Percentiles rank a stretch among this genome's conserved stretches.
Evolutionary conservation across 129 eudicot species (phyloP).

Genomic region (Saussurea involucrata): DNA sequence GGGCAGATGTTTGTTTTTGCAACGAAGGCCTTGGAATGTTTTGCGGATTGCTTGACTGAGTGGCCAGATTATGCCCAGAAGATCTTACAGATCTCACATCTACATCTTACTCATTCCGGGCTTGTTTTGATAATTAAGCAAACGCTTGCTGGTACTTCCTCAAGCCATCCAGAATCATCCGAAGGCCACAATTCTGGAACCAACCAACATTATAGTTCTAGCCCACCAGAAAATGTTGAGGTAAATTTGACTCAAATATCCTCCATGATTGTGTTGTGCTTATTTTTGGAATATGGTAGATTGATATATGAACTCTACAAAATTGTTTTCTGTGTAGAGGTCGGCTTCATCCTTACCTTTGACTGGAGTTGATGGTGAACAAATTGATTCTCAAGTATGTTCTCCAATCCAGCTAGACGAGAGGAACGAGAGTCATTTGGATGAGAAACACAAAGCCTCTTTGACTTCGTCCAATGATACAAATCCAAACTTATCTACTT

Average conservation of each 20-base stretch:
- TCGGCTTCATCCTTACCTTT: conserved; percentile 30
- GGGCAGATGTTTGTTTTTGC: conserved; percentile 66
- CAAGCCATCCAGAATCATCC: conserved; percentile 41
- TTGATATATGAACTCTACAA: background rate
- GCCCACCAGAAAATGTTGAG: conserved; percentile 33
- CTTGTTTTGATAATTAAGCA: conserved; percentile 49
- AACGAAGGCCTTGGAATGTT: conserved; percentile 60
- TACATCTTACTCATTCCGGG: conserved; percentile 47
- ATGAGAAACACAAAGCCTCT: conserved; percentile 46
- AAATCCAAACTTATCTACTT: conserved; percentile 40
- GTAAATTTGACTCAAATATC: conserved; percentile 12
- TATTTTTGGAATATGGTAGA: background rate
- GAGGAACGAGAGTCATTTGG: conserved; percentile 30
- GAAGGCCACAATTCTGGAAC: conserved; percentile 28
- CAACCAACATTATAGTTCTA: conserved; percentile 37
- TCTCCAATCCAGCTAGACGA: conserved; percentile 41
- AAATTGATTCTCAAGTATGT: conserved; percentile 32
- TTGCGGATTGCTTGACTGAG: conserved; percentile 59
- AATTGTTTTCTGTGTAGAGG: conserved; percentile 14
- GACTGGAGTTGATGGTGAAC: conserved; percentile 36
- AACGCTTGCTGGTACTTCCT: conserved; percentile 47
- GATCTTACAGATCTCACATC: conserved; percentile 65
- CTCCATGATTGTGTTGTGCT: background rate
- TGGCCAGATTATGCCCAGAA: conserved; percentile 71
- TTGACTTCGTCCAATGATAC: conserved; percentile 26